A percentile compares a stretch with the other conserved stretches of the same genome.
Evolutionary conservation across 345 rosid genomes (phyloP).

Genomic region (Balakata baccata): DNA sequence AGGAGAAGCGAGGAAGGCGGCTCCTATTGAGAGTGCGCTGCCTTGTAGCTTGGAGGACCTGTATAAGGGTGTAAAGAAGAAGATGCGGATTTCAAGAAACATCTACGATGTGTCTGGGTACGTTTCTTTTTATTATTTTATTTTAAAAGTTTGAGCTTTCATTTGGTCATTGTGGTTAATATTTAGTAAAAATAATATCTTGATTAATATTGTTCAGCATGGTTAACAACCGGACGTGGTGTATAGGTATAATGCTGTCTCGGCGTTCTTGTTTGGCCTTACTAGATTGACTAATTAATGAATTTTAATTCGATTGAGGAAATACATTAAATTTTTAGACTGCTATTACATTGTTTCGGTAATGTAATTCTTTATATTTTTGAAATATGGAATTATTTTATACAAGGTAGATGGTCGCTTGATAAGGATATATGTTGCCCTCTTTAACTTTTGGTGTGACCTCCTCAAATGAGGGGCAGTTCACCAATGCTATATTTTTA

Average conservation of each 20-base stretch:
- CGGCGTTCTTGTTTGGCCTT: background rate
- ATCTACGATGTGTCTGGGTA: constrained; percentile 64
- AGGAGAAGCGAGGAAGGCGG: constrained; percentile 42
- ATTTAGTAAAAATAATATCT: background rate
- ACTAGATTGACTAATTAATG: background rate
- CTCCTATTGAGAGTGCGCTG: constrained; percentile 57
- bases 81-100: constrained; percentile 64
- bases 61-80: constrained; percentile 69
- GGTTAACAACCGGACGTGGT: no score
- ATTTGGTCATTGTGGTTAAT: background rate
- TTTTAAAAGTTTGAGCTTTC: background rate
- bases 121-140: constrained; percentile 4
- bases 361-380: background rate
- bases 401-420: background rate
- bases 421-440: background rate
- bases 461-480: background rate
- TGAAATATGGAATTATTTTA: background rate
- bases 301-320: background rate
- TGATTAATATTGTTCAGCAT: background rate
- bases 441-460: background rate
- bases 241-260: background rate
- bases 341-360: background rate
- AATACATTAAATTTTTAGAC: background rate
- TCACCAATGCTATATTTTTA: background rate
- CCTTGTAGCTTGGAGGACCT: constrained; percentile 90